phyloP scores from a whole-genome alignment of 371 early-diverging fungal genomes.

The Apophysomyces trapeziformis region DNA sequence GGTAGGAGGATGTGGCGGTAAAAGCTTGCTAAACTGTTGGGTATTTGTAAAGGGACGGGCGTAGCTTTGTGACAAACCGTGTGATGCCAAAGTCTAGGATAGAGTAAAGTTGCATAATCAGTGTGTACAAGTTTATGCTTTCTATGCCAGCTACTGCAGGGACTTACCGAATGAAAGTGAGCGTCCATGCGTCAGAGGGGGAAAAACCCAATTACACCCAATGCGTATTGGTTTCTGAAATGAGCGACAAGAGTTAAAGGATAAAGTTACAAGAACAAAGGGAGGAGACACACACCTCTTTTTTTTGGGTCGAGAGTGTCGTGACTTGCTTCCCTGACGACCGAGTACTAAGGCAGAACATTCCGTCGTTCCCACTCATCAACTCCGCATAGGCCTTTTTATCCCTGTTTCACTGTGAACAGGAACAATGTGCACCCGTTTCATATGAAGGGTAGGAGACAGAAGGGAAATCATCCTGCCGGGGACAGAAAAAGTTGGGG shows the following conservation, averaged over 20 bases:
- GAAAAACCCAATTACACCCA: conserved; percentile 5
- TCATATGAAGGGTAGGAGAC: background rate
- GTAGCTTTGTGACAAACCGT: conserved; percentile 10
- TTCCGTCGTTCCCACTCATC: conserved; percentile 6
- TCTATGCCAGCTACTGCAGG: background rate
- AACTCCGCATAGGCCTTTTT: conserved; percentile 2
- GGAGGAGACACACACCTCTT: background rate
- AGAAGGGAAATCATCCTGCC: too few species aligned
- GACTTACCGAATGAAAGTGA: conserved; percentile 10
- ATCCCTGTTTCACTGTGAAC: background rate
- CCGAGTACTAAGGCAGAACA: conserved; percentile 3
- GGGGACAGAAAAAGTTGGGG: too few species aligned
- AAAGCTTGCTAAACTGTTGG: conserved; percentile 14
- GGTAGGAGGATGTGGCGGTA: conserved; percentile 43
- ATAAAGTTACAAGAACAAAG: background rate
- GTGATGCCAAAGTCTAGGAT: conserved; percentile 6
- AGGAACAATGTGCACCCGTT: background rate
- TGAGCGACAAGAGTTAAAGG: conserved; percentile 11
- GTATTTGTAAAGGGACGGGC: background rate
- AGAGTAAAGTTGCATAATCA: background rate
- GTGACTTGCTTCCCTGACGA: conserved; percentile 3
- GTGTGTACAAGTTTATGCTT: background rate
- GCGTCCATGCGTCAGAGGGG: conserved; percentile 5
- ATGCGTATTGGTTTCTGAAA: conserved; percentile 9
- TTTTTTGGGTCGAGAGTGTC: background rate